Conservation (phyloP, 169 alveolate genomes). For the Cryptosporidium viatorum region DNA sequence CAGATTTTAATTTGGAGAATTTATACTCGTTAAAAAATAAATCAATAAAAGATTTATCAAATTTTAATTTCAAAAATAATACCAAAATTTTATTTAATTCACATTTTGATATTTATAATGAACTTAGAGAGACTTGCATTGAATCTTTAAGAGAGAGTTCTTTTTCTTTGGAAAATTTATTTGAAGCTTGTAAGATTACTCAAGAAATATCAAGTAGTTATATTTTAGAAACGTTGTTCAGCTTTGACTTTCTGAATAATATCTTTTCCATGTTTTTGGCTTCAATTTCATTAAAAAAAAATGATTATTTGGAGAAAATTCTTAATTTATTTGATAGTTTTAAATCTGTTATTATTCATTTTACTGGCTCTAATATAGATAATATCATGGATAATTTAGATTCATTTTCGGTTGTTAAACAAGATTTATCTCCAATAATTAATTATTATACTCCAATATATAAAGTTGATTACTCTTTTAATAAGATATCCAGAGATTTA, state of each 20-base stretch:
- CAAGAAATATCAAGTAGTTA: background rate
- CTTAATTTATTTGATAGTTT: background rate
- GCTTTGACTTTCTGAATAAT: slow-evolving; percentile 26
- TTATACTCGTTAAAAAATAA: background rate
- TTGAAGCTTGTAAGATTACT: slow-evolving; percentile 5
- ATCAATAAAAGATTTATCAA: background rate
- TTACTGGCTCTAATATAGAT: background rate
- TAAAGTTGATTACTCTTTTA: background rate
- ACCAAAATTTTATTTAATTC: slow-evolving; percentile 11
- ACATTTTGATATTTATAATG: slow-evolving; percentile 22
- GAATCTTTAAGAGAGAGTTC: slow-evolving; percentile 56
- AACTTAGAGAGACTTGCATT: slow-evolving; percentile 53
- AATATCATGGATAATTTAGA: slow-evolving; percentile 7
- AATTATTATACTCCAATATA: slow-evolving; percentile 15
- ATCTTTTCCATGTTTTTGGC: slow-evolving; percentile 6
- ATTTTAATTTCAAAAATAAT: background rate
- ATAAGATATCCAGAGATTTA: background rate
- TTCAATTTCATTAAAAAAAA: slow-evolving; percentile 2
- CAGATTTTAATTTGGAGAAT: background rate
- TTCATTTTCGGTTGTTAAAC: slow-evolving; percentile 1
- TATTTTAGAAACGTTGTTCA: slow-evolving; percentile 8
- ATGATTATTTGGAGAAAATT: background rate
- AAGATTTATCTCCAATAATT: slow-evolving; percentile 64
- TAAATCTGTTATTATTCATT: slow-evolving; percentile 1
- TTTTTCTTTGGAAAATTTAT: slow-evolving; percentile 19